Base-by-base conservation (phyloP, 2,329 filamentous ascomycete genomes). In the Pyrenochaeta sp. region DNA sequence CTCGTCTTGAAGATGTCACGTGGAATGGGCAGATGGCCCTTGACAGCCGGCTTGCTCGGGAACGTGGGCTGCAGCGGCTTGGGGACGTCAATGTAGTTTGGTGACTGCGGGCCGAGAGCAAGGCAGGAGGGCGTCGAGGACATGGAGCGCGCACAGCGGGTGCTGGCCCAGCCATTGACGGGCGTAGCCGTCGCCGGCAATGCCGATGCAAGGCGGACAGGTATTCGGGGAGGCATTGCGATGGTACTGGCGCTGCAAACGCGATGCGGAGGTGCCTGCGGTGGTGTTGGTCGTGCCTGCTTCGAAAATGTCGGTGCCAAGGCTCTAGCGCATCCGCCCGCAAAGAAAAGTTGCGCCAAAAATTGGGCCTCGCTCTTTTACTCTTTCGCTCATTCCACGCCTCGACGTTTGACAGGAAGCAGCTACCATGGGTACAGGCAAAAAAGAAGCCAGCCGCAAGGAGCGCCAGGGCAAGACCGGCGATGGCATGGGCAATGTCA, bases 401-500 rank as follows among this genome's bases (percentile, higher is more conserved):
- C 49, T 45, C 54, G 54, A 48, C 44, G 55, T 36, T 36, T 36
- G 29, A 39, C 36, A 27, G 29, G 30, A 56, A 41, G 49, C 42
- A 35, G 52, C 58, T 73, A 81, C 56, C 36, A 97, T 97, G 92
- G 92, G 92, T 79, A 90, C 88, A 69, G 89, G 87, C 70, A 98
- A 98, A 84, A 97, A 97, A 79, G 94, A 98, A 80, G 87, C 87
- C 61, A 85, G 82, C 76, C 88, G 94, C 79, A 90, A 90, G 76
- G 85, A 84, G 81, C 90, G 92, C 76, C 88, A 97, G 84, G 92
- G 91, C 66, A 94, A 93, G 81, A 85, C 85, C 44, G 85, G 86
- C 64, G 90, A 95, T 86, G 92, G 92, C 75, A 92, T 97, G 86
- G 87, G 81, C 69, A 98, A 98, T 80, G 91, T 98, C 72, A 91